Evolutionary conservation across 2,329 filamentous ascomycete species (phyloP), one percentile per base, ranked within the genome.

Genomic region (Didymella sp.): DNA sequence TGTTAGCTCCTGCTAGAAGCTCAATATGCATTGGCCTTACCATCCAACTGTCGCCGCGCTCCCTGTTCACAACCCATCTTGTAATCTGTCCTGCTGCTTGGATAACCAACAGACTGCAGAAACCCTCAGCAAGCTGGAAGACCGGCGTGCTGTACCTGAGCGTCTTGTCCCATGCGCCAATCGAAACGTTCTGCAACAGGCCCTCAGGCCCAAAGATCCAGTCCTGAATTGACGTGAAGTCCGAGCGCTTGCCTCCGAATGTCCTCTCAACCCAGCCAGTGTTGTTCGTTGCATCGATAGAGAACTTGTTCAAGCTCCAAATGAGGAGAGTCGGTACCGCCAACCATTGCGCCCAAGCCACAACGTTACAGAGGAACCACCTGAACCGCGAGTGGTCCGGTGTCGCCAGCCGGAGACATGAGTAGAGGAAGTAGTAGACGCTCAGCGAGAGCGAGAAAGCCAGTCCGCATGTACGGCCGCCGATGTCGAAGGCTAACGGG

Each of bases 401-500:
- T 0, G 93, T 96, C 13, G 87, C 83, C 59, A 97, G 84, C 72
- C 90, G 91, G 64, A 95, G 81, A 61, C 86, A 80, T 54, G 92
- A 96, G 79, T 95, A 92, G 76, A 91, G 78, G 75, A 96, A 89
- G 81, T 98, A 98, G 82, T 96, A 98, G 70, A 85, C 83, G 67
- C 94, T 93, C 51, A 98, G 86, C 44, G 90, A 87, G 51, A 98
- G 85, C 73, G 92, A 97, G 81, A 96, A 98, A 61, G 92, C 94
- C 72, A 99, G 84, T 58, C 95, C 95, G 73, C 92, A 96, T 69
- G 95, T 93, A 71, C 92, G 89, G 61, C 95, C 95, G 75, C 95
- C 95, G 72, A 98, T 94, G 85, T 99, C 95, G 81, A 98, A 98
- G 71, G 94, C 91, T 74, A 99, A 88, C 60, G 95, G 95, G 75